Evolutionary conservation across 176 grass and related monocot species (phyloP).

Genomic region (Calamus simplicifolius): DNA sequence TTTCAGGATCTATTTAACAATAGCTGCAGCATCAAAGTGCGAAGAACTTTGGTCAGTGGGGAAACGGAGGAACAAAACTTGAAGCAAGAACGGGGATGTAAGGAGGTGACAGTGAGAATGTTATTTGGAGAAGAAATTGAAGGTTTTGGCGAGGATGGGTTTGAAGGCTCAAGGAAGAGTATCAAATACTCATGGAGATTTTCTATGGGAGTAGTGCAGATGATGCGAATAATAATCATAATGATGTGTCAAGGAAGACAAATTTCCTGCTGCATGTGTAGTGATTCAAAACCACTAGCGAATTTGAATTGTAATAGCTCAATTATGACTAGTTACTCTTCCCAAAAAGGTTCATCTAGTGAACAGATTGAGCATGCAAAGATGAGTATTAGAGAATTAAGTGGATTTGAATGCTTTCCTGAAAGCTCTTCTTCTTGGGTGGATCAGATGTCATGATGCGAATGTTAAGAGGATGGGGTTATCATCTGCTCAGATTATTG

Average conservation of each 20-base stretch:
- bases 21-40: background rate
- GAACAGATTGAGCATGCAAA: background rate
- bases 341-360: background rate
- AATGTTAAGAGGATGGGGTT: too few species aligned
- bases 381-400: too few species aligned
- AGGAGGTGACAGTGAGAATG: constrained; percentile 51
- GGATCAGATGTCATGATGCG: too few species aligned
- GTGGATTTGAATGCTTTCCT: too few species aligned
- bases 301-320: constrained; percentile 4
- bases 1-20: background rate
- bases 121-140: constrained; percentile 69
- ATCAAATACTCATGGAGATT: constrained; percentile 56
- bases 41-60: background rate
- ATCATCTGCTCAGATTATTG: too few species aligned
- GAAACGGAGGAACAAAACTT: constrained; percentile 7
- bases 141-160: constrained; percentile 11
- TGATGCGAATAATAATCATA: background rate
- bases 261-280: constrained; percentile 18
- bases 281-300: background rate
- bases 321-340: constrained; percentile 4
- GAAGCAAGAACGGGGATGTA: constrained; percentile 19
- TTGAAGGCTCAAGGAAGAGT: constrained; percentile 57
- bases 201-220: constrained; percentile 21
- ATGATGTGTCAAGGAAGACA: background rate
- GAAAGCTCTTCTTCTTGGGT: too few species aligned